Conservation (phyloP, 1,139 yeast species). For the Fermentozyma sake region DNA sequence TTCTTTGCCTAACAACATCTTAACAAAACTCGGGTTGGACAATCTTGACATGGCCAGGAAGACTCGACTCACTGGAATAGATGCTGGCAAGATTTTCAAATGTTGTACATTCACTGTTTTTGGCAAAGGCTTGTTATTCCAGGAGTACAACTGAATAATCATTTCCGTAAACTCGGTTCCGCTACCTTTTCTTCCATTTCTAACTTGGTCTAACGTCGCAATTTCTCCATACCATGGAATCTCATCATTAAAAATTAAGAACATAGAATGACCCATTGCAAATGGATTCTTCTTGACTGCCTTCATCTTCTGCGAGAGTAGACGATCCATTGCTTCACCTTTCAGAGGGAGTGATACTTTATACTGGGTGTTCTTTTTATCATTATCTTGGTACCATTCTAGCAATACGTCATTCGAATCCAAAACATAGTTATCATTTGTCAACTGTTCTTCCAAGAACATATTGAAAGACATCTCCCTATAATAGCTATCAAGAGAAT, state of each 20-base stretch:
- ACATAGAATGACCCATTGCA: slow-evolving; percentile 41
- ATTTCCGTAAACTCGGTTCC: slow-evolving; percentile 32
- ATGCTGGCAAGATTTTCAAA: slow-evolving; percentile 55
- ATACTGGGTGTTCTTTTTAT: slow-evolving; percentile 38
- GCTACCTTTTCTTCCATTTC: slow-evolving; percentile 16
- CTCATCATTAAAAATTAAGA: slow-evolving; percentile 36
- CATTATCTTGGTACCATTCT: slow-evolving; percentile 50
- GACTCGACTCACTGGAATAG: slow-evolving; percentile 59
- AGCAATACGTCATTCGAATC: slow-evolving; percentile 39
- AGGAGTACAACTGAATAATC: slow-evolving; percentile 48
- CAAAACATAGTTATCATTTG: slow-evolving; percentile 30
- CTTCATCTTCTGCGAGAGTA: slow-evolving; percentile 40
- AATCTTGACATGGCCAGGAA: slow-evolving; percentile 61
- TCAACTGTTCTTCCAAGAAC: slow-evolving; percentile 56
- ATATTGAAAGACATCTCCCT: slow-evolving; percentile 58
- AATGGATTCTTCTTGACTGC: slow-evolving; percentile 46
- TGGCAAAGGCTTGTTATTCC: slow-evolving; percentile 56
- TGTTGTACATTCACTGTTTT: slow-evolving; percentile 28
- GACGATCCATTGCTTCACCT: slow-evolving; percentile 35
- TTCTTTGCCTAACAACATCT: slow-evolving; percentile 56
- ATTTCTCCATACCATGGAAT: slow-evolving; percentile 40
- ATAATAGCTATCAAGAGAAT: slow-evolving; percentile 48
- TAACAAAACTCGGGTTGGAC: slow-evolving; percentile 52
- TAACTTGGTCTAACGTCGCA: slow-evolving; percentile 41
- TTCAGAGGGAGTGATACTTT: slow-evolving; percentile 33